Evolutionary conservation across 2,329 filamentous ascomycete species (phyloP).

Genomic region (Penicillium sclerotigenum): DNA sequence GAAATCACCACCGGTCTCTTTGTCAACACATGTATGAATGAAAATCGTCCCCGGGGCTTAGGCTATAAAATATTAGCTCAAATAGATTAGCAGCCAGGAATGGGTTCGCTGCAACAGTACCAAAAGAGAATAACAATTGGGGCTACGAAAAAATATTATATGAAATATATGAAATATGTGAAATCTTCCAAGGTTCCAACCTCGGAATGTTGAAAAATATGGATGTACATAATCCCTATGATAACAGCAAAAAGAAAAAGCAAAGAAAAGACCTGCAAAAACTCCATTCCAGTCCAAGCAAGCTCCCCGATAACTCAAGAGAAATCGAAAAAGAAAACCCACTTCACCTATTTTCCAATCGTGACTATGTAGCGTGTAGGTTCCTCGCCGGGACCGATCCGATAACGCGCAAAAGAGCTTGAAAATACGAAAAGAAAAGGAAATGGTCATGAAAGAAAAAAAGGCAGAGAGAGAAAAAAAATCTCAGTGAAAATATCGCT

Average conservation of each 20-base stretch:
- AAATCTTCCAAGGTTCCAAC: background rate
- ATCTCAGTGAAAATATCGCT: conserved; percentile 12
- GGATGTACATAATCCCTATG: background rate
- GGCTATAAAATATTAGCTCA: background rate
- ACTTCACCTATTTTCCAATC: conserved; percentile 6
- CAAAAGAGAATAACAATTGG: background rate
- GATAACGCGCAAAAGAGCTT: conserved; percentile 4
- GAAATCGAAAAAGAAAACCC: conserved; percentile 9
- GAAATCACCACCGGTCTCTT: background rate
- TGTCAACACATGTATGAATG: background rate
- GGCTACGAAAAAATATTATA: no score
- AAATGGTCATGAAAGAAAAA: background rate
- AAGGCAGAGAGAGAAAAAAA: background rate
- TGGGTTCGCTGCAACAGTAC: background rate
- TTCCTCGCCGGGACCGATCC: conserved; percentile 7
- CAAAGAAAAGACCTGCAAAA: conserved; percentile 4
- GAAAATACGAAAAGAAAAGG: background rate
- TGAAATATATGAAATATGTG: background rate
- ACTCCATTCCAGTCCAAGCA: conserved; percentile 21
- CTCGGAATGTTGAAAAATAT: background rate
- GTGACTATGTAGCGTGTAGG: conserved; percentile 9
- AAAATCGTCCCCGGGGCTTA: background rate
- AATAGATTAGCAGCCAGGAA: background rate
- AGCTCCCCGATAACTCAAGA: conserved; percentile 9
- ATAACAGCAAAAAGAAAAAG: conserved; percentile 1